These are phyloP conservation scores for Sordariomycetes sp. DNA, from an alignment of 2,329 filamentous ascomycete genomes.

Conservation along the genomic window DNA sequence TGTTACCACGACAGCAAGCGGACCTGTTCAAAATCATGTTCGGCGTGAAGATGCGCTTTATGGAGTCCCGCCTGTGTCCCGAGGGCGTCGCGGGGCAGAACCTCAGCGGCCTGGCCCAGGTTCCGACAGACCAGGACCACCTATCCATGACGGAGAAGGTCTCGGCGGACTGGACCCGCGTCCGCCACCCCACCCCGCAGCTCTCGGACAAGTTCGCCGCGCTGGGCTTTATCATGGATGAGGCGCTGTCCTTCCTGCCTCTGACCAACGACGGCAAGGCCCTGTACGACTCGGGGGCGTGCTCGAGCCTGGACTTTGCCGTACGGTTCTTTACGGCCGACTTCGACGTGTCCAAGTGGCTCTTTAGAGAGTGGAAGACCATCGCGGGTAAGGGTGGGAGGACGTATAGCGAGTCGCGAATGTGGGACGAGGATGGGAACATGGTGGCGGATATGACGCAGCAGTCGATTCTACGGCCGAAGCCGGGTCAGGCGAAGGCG, in stretches of 20 bases:
- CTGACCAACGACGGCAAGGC: conserved; percentile 24
- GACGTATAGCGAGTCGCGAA: conserved; percentile 25
- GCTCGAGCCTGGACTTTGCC: conserved; percentile 31
- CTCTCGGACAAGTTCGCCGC: conserved; percentile 20
- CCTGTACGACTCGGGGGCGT: conserved; percentile 26
- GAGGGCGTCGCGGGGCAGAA: conserved; percentile 27
- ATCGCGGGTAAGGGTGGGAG: conserved; percentile 23
- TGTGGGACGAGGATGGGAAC: conserved; percentile 27
- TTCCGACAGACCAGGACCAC: conserved; percentile 23
- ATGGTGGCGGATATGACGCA: conserved; percentile 33
- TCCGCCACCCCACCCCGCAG: conserved; percentile 9
- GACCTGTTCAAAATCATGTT: conserved; percentile 16
- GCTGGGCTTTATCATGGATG: conserved; percentile 28
- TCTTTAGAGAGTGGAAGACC: conserved; percentile 25
- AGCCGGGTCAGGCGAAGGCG: conserved; percentile 1
- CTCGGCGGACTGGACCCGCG: conserved; percentile 25
- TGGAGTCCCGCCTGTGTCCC: conserved; percentile 19
- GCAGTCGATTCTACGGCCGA: conserved; percentile 20
- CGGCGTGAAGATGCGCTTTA: conserved; percentile 14
- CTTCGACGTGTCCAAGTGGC: conserved; percentile 27
- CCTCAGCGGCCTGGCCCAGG: conserved; percentile 19
- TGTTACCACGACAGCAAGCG: conserved; percentile 10
- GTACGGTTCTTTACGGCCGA: conserved; percentile 24
- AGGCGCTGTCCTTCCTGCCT: conserved; percentile 25
- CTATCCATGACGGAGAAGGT: conserved; percentile 19